Evolutionary conservation across 1,139 yeast species (phyloP).

Genomic region (Suzukiozyma palmioleophila): DNA sequence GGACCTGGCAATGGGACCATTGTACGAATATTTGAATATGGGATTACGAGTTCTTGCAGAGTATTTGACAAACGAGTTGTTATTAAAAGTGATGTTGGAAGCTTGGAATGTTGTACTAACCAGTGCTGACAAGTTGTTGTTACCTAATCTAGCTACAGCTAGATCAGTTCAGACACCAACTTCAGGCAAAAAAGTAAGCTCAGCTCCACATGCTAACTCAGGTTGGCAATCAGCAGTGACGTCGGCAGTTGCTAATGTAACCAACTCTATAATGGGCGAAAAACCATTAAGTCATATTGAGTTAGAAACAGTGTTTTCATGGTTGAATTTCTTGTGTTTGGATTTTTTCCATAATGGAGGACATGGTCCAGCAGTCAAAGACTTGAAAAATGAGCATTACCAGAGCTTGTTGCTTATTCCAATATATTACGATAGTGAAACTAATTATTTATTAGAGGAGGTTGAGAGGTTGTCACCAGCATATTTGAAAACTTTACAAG

Average conservation of each 20-base stretch:
- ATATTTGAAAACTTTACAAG: constrained; percentile 45
- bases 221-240: constrained; percentile 51
- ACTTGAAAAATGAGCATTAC: constrained; percentile 59
- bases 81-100: constrained; percentile 66
- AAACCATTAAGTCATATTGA: constrained; percentile 57
- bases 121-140: constrained; percentile 61
- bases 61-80: constrained; percentile 54
- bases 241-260: constrained; percentile 47
- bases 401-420: constrained; percentile 64
- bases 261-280: constrained; percentile 39
- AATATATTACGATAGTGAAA: constrained; percentile 59
- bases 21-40: constrained; percentile 69
- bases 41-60: constrained; percentile 65
- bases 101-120: constrained; percentile 70
- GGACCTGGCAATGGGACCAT: constrained; percentile 68
- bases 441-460: constrained; percentile 48
- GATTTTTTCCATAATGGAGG: constrained; percentile 82
- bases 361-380: constrained; percentile 71
- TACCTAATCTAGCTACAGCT: constrained; percentile 66
- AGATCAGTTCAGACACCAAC: constrained; percentile 33
- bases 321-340: constrained; percentile 63
- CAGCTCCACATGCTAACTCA: constrained; percentile 8
- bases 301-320: constrained; percentile 64
- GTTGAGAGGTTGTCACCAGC: constrained; percentile 56
- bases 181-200: constrained; percentile 15